These are phyloP conservation scores for Urtica urens DNA, from an alignment of 306 rosid species.

Conservation along the genomic window DNA sequence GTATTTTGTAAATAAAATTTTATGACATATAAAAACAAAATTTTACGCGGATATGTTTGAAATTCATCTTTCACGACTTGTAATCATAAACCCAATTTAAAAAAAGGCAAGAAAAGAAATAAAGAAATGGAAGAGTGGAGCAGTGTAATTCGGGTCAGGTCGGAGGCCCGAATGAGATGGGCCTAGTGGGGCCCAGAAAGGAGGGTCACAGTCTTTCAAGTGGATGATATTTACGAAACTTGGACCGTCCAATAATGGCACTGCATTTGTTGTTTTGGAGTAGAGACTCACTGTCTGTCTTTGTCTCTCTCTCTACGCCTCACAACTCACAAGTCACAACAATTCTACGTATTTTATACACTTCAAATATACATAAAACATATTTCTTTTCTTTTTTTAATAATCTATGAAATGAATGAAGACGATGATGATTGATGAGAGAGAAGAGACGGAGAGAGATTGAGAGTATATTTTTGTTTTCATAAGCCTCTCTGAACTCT, in stretches of 20 bases:
- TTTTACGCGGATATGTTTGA: too few species aligned
- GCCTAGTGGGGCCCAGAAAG: neutral
- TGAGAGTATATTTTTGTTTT: conserved; percentile 17
- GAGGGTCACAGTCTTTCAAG: neutral
- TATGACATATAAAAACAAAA: too few species aligned
- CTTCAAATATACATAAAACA: conserved; percentile 3
- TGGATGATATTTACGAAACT: conserved; percentile 4
- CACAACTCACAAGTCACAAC: conserved; percentile 5
- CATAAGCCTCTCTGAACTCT: conserved; percentile 25
- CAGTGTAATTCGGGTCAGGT: too few species aligned
- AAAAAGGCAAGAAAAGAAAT: too few species aligned
- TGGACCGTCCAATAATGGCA: conserved; percentile 8
- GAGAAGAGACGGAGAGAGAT: conserved; percentile 14
- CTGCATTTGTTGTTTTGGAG: conserved; percentile 2
- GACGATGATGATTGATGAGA: conserved; percentile 8
- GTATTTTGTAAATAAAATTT: too few species aligned
- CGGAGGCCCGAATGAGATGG: too few species aligned
- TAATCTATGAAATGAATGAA: too few species aligned
- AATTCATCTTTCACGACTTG: too few species aligned
- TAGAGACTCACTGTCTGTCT: neutral
- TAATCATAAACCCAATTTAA: too few species aligned
- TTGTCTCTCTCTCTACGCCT: neutral
- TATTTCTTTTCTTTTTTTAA: conserved; percentile 11
- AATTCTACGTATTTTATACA: conserved; percentile 6
- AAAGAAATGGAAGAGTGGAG: too few species aligned